A percentile compares a stretch with the other conserved stretches of the same genome.
phyloP scores from a whole-genome alignment of 192 early-diverging fungal species.

The Pilaira anomala region DNA sequence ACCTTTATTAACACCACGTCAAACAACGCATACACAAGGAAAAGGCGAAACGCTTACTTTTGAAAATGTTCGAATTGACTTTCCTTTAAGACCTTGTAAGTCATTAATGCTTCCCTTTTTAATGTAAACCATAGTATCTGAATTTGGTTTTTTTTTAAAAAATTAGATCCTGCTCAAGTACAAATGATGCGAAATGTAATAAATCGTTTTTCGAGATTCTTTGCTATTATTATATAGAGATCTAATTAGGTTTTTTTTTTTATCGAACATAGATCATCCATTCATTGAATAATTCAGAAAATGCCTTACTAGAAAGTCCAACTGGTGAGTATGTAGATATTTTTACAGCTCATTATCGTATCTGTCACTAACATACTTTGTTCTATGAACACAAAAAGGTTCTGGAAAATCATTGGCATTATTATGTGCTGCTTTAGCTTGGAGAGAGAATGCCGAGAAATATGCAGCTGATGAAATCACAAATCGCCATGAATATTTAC shows the following conservation, averaged over 20 bases:
- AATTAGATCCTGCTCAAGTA: constrained; percentile 18
- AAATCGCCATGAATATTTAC: too few species aligned
- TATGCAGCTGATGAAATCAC: too few species aligned
- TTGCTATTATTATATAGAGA: too few species aligned
- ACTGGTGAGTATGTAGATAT: constrained; percentile 39
- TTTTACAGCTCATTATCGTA: too few species aligned
- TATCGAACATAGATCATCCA: constrained; percentile 34
- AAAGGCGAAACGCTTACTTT: not conserved
- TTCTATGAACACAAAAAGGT: constrained; percentile 34
- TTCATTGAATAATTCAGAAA: constrained; percentile 47
- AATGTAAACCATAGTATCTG: not conserved
- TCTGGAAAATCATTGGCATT: constrained; percentile 79
- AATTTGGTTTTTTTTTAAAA: not conserved
- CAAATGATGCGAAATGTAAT: constrained; percentile 12
- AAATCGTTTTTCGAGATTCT: too few species aligned
- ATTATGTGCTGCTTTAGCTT: constrained; percentile 58
- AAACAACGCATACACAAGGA: too few species aligned
- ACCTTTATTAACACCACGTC: too few species aligned
- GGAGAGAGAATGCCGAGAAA: constrained; percentile 11
- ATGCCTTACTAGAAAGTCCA: constrained; percentile 70
- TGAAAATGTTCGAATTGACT: constrained; percentile 8
- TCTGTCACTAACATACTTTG: not conserved
- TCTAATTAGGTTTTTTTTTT: not conserved
- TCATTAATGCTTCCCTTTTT: too few species aligned
- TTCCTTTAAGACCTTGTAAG: constrained; percentile 15